Base-by-base conservation (phyloP, 148 eudicot genomes). In the Simmondsia chinensis region DNA sequence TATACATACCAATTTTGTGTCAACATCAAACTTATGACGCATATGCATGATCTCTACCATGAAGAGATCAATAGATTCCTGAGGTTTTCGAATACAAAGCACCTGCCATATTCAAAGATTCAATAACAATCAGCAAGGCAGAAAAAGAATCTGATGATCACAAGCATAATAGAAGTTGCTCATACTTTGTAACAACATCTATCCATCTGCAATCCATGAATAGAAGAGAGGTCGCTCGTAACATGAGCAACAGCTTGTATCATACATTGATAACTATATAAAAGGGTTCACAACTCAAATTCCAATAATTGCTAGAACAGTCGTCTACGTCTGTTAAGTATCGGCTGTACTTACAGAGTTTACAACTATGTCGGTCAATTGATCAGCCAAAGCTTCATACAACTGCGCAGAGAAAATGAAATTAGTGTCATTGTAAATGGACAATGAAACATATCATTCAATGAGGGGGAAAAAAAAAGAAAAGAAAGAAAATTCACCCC, bases 11-110 rank as follows among this genome's bases (percentile, higher is more conserved):
- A 91, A 53, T 46, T 78, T 74, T 50, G 97, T 91, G 73, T 85
- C 95, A 19, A 85, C 94, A 48, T 91, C 97, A 67, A 91, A 91
- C 60, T 91, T 91, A 65, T 91, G 97, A 41, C 97, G 85, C 97
- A 91, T 91, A 73, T 91, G 97, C 97, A 91, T 91, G 46, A 91
- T 82, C 75, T 91, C 97, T 37, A 91, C 97, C 97, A 91, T 91
- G 48, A 91, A 91, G 30, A 91, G 77, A 58, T 91, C 97, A 59
- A 85, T 77, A 46, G 88, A 53, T 57, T 91, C 97, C 39, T 82
- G 72, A 20, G 97, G 95, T 64, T 84, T 91, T 61, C 95, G 88
- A 31, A 91, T 67, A 64, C 97, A 91, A 54, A 91, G 94, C 9
- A 91, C 97, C 97, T 88, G 57, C 22, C 37, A 51, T 24, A 43